A percentile compares a stretch with the other conserved stretches of the same genome.
phyloP scores from a whole-genome alignment of 2,329 filamentous ascomycete genomes.

The Arthrobotrys sinensis region DNA sequence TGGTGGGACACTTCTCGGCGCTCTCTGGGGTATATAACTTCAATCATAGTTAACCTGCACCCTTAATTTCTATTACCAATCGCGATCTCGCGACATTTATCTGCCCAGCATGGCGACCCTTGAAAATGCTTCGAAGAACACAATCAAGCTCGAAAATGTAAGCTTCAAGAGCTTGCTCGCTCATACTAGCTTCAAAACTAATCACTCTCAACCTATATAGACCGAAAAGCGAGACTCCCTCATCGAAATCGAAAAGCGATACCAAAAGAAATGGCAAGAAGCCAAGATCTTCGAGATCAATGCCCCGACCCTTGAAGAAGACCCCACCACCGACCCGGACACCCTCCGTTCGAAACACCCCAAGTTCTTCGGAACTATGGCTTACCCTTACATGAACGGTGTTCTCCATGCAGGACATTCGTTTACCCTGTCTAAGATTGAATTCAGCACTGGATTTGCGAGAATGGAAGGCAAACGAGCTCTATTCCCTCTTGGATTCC shows the following conservation, averaged over 20 bases:
- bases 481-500: conserved; percentile 93
- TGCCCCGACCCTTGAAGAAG: conserved; percentile 83
- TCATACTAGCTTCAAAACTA: conserved; percentile 62
- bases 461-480: conserved; percentile 91
- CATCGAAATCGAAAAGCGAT: conserved; percentile 89
- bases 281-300: conserved; percentile 85
- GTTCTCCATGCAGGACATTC: conserved; percentile 91
- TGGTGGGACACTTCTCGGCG: neutral
- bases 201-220: conserved; percentile 67
- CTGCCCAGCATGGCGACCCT: conserved; percentile 57
- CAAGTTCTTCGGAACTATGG: conserved; percentile 90
- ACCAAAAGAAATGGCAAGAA: conserved; percentile 87
- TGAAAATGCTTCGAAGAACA: conserved; percentile 70
- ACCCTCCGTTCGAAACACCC: conserved; percentile 85
- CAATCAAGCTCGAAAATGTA: conserved; percentile 77
- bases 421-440: conserved; percentile 92
- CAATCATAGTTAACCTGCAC: neutral
- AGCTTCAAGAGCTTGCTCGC: conserved; percentile 54
- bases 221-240: conserved; percentile 90
- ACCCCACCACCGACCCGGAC: conserved; percentile 80
- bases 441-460: conserved; percentile 88
- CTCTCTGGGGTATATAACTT: neutral
- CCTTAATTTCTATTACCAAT: neutral
- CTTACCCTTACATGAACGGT: conserved; percentile 88
- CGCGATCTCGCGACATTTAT: neutral